Percentiles rank a stretch among this genome's conserved stretches.
Conservation (phyloP, 139 green algal genomes). For the Closterium sp. region DNA sequence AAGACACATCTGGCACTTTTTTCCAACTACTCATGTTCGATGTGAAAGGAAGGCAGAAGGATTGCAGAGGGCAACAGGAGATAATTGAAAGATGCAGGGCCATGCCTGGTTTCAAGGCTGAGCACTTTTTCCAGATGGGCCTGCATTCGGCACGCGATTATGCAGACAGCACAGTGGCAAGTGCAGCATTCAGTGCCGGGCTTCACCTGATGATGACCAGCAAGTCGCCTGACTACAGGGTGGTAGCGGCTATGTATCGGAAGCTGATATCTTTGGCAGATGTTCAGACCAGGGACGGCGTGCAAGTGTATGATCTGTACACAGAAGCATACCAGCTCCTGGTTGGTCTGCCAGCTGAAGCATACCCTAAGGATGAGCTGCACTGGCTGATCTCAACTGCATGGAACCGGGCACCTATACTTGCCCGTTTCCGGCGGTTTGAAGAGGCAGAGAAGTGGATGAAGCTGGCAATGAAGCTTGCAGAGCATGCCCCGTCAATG, state of each 20-base stretch:
- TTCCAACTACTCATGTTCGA: slow-evolving; percentile 38
- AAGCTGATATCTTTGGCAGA: slow-evolving; percentile 33
- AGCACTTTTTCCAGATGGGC: slow-evolving; percentile 31
- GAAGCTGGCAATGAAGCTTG: slow-evolving; percentile 25
- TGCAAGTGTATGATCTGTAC: slow-evolving; percentile 21
- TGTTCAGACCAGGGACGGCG: slow-evolving; percentile 7
- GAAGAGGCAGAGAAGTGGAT: slow-evolving; percentile 37
- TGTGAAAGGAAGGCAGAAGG: slow-evolving; percentile 26
- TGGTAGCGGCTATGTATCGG: background rate
- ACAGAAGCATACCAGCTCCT: slow-evolving; percentile 22
- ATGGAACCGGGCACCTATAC: slow-evolving; percentile 26
- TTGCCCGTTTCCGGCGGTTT: slow-evolving; percentile 1
- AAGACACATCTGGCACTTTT: slow-evolving; percentile 15
- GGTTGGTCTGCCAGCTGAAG: slow-evolving; percentile 1
- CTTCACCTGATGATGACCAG: slow-evolving; percentile 4
- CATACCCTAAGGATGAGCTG: slow-evolving; percentile 28
- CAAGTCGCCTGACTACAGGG: slow-evolving; percentile 15
- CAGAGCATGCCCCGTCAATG: slow-evolving; percentile 25
- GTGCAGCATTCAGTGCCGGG: slow-evolving; percentile 9
- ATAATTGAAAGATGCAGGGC: slow-evolving; percentile 25
- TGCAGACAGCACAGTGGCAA: background rate
- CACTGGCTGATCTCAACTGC: slow-evolving; percentile 31
- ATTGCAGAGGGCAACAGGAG: slow-evolving; percentile 5
- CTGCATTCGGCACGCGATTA: background rate
- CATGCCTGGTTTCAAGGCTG: slow-evolving; percentile 28